Percentiles rank a stretch among this genome's conserved stretches.
Conservation (phyloP, 2,329 filamentous ascomycete species). For the Aspergillus quadricinctus region DNA sequence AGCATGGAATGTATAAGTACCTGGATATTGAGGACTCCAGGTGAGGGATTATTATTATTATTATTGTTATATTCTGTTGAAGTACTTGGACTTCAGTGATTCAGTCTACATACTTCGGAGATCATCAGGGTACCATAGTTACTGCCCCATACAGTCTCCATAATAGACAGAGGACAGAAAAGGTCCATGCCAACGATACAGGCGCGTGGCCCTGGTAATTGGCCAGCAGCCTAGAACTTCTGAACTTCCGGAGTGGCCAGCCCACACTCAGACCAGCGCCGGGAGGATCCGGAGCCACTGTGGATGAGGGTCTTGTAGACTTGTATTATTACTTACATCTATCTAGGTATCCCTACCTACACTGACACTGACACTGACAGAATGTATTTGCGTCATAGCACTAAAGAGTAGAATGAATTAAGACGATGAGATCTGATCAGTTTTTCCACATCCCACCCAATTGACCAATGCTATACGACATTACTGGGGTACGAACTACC, state of each 20-base stretch:
- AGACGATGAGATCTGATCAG: not conserved
- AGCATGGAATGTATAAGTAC: slow-evolving; percentile 13
- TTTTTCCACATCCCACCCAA: not conserved
- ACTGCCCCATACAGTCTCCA: not conserved
- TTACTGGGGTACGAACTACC: not conserved
- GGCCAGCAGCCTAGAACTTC: slow-evolving; percentile 7
- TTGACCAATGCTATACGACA: not conserved
- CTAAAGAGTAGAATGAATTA: not conserved
- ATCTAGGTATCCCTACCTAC: too few relatives aligned
- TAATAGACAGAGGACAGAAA: not conserved
- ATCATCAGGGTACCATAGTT: not conserved
- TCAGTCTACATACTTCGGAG: not conserved
- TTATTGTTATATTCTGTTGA: not conserved
- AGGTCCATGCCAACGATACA: not conserved
- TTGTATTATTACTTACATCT: not conserved
- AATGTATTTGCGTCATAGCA: not conserved
- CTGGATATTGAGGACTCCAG: slow-evolving; percentile 4
- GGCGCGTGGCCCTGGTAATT: slow-evolving; percentile 17
- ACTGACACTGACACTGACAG: not conserved
- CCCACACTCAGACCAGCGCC: slow-evolving; percentile 1
- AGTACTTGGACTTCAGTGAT: not conserved
- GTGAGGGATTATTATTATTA: slow-evolving; percentile 1
- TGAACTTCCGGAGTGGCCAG: not conserved
- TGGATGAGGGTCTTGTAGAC: not conserved
- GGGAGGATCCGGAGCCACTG: slow-evolving; percentile 14